Conservation (phyloP, 768 basidiomycete species). For the Glaciozyma antarctica region DNA sequence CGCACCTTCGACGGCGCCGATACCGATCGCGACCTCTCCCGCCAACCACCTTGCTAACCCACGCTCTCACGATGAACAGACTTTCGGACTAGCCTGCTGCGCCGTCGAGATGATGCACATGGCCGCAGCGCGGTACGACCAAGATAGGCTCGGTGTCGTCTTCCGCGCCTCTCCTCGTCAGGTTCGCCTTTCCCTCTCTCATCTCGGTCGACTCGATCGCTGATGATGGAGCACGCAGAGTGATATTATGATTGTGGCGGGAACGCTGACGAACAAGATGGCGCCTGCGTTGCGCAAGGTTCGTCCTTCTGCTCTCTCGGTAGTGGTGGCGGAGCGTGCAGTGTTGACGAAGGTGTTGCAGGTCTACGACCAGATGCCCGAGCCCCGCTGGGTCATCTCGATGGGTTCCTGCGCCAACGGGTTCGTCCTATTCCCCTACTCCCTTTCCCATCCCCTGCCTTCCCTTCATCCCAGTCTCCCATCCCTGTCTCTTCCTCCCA, state of each 20-base stretch:
- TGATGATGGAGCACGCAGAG: conserved; percentile 46
- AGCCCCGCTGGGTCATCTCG: conserved; percentile 98
- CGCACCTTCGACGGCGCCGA: background rate
- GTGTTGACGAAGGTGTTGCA: background rate
- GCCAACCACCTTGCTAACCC: background rate
- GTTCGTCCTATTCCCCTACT: conserved; percentile 27
- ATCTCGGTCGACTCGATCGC: background rate
- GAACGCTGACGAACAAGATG: conserved; percentile 99
- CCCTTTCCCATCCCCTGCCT: background rate
- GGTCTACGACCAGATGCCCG: conserved; percentile 73
- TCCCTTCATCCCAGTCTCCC: background rate
- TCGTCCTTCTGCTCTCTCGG: background rate
- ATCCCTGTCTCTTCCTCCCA: background rate
- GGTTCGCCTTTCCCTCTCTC: conserved; percentile 6
- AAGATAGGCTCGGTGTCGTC: conserved; percentile 90
- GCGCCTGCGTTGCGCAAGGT: conserved; percentile 89
- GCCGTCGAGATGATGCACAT: conserved; percentile 99
- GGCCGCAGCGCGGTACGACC: conserved; percentile 97
- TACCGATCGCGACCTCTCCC: background rate
- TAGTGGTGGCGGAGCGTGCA: background rate
- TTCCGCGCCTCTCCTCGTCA: conserved; percentile 94
- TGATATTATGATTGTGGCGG: conserved; percentile 98
- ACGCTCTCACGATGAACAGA: background rate
- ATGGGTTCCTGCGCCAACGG: conserved; percentile 99
- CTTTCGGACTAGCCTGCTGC: conserved; percentile 86